Base-by-base conservation (phyloP, 2,329 filamentous ascomycete species). In the Proliferodiscus dingleyae region DNA sequence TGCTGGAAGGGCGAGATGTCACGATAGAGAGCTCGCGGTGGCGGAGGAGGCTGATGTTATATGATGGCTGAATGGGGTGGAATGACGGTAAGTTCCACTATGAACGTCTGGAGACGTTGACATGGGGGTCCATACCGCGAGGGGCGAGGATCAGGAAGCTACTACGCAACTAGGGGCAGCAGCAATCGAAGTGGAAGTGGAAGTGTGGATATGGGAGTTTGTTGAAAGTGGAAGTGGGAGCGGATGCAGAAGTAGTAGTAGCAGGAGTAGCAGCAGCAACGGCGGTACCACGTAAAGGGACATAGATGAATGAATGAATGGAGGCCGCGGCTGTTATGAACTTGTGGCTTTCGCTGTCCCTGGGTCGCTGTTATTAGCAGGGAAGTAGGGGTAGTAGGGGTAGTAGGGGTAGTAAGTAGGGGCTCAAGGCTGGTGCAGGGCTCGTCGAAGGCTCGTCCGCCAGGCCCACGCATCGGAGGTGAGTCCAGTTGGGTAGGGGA, bases 11-110 rank as follows among this genome's bases (percentile, higher is more conserved):
- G 44, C n/a, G 26, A 21, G 34, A 23, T 44, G 34, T 33, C 22
- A 46, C 26, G 45, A 37, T 2, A 9, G 30, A 15, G 10, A 40
- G 40, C 29, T 32, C n/a, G 18, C 33, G 18, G 41, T 6, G 43
- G 45, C 37, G 45, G 49, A 53, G 46, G 49, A 54, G 49, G 53
- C 47, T 56, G 53, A 57, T 56, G 41, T 55, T 59, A 57, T 59
- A 57, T 57, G 50, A 46, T 41, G 42, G 43, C 41, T 49, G 26
- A 26, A 29, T 26, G 23, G 33, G 37, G 43, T 29, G 33, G 43
- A 52, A 50, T 56, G 50, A 55, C 52, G 54, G 52, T 50, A 49
- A 47, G 43, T 52, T 53, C 55, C 50, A 49, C 44, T 47, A 47
- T 41, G 49, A 37, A 39, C 43, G 46, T 46, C 47, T 28, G 22